Conservation (phyloP, 176 grass and related monocot species). For the Avena atlantica region DNA sequence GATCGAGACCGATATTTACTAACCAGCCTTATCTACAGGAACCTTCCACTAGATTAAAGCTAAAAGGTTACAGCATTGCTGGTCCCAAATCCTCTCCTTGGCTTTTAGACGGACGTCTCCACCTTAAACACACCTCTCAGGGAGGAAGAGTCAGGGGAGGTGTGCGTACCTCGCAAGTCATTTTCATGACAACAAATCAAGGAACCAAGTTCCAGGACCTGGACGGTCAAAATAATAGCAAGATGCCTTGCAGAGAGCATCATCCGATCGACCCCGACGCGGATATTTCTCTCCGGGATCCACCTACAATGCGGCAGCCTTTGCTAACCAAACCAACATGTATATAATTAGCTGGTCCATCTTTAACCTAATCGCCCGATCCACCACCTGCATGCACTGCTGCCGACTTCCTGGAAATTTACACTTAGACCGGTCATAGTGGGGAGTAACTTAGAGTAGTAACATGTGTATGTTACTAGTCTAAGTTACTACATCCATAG, state of each 20-base stretch:
- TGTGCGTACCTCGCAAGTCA: not conserved
- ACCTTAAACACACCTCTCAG: not conserved
- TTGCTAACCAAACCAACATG: not conserved
- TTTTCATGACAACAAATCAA: not conserved
- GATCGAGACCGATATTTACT: not conserved
- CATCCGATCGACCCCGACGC: not conserved
- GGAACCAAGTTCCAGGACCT: not conserved
- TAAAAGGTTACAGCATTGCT: not conserved
- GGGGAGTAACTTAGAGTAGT: too few species aligned
- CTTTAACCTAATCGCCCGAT: not conserved
- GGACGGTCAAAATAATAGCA: not conserved
- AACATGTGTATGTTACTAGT: too few species aligned
- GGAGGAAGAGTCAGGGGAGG: too few species aligned
- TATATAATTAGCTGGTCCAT: not conserved
- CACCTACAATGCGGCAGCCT: slow-evolving; percentile 1
- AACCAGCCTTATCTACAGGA: not conserved
- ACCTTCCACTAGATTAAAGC: not conserved
- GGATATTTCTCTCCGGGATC: slow-evolving; percentile 10
- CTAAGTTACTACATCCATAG: too few species aligned
- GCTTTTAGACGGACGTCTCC: not conserved
- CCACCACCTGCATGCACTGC: not conserved
- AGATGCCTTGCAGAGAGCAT: slow-evolving; percentile 36
- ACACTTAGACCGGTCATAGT: too few species aligned
- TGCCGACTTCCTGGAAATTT: slow-evolving; percentile 11
- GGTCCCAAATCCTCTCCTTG: not conserved